Evolutionary conservation across 192 early-diverging fungal species (phyloP), one percentile per base, ranked within the genome.

Genomic region (Powellomyces hirtus): DNA sequence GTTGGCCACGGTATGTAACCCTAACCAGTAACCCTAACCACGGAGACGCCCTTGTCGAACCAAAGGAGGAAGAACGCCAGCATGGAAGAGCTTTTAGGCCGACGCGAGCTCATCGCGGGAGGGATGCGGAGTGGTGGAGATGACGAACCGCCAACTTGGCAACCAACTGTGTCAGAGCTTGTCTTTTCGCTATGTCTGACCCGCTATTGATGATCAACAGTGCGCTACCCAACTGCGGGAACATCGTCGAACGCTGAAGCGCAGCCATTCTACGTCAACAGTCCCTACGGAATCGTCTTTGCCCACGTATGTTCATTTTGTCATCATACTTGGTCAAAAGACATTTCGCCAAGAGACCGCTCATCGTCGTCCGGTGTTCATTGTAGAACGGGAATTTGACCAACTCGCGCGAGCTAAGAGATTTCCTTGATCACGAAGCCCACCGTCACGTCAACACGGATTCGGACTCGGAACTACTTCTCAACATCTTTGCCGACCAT

Each of bases 361-460:
- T n/a, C n/a, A n/a, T n/a, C n/a, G n/a, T n/a, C n/a, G n/a, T n/a
- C n/a, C 0, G n/a, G 14, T 56, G 26, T 22, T 11, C 52, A 26
- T 10, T 55, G 53, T 80, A 93, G 91, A 99, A 99, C 76, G 98
- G 98, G 38, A 99, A 98, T 77, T 79, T 99, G 70, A 95, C 94
- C 29, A 99, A 99, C 79, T 90, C 96, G 38, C 77, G 74, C 31
- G 94, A 98, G 66, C 82, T 99, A 64, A 86, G 88, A 66, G 79
- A 85, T 29, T 98, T 92, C 63, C 75, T 99, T 45, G 98, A 99
- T 82, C 80, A 88, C 64, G 90, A 94, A 53, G 94, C 96, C 34
- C 98, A 99, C 81, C 91, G 98, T 53, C 98, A 99, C 75, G 97
- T 99, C 81, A 99, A 99, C 81, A 99, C 98, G 11, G 95, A 98